A percentile compares a stretch with the other conserved stretches of the same genome.
Evolutionary conservation across 805 yeast species (phyloP).

Genomic region (Candida koratica): DNA sequence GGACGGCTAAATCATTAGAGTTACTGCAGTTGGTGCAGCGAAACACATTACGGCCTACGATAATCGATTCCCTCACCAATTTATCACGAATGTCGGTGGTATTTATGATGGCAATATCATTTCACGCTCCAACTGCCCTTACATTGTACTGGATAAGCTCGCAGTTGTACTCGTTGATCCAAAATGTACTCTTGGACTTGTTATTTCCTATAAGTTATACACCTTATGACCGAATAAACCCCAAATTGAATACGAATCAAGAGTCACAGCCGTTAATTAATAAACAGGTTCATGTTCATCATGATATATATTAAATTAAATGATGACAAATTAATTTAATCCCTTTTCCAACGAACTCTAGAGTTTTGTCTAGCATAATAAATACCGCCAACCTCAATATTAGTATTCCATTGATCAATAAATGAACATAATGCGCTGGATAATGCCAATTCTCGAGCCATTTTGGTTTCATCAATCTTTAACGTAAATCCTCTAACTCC

Average conservation of each 20-base stretch:
- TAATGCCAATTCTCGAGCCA: constrained; percentile 56
- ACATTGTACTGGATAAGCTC: constrained; percentile 90
- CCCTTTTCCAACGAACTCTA: constrained; percentile 56
- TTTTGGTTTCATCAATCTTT: constrained; percentile 49
- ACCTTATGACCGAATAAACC: constrained; percentile 24
- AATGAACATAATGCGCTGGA: constrained; percentile 57
- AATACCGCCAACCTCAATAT: constrained; percentile 59
- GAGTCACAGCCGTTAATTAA: not conserved
- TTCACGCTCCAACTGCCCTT: constrained; percentile 82
- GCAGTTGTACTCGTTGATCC: constrained; percentile 68
- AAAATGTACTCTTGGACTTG: constrained; percentile 67
- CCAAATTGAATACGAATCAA: not conserved
- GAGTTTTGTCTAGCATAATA: constrained; percentile 49
- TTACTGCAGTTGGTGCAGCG: constrained; percentile 42
- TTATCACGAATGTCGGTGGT: constrained; percentile 72
- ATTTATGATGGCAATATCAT: constrained; percentile 75
- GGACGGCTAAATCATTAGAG: constrained; percentile 66
- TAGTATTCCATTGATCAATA: constrained; percentile 67
- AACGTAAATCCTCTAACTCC: constrained; percentile 54
- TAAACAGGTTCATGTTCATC: too few relatives aligned
- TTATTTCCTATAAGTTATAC: constrained; percentile 55
- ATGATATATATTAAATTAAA: not conserved
- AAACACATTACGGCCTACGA: constrained; percentile 49
- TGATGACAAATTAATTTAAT: constrained; percentile 21
- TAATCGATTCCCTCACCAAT: constrained; percentile 62